Base-by-base conservation (phyloP, 805 yeast species). In the Scheffersomyces ergatensis region DNA sequence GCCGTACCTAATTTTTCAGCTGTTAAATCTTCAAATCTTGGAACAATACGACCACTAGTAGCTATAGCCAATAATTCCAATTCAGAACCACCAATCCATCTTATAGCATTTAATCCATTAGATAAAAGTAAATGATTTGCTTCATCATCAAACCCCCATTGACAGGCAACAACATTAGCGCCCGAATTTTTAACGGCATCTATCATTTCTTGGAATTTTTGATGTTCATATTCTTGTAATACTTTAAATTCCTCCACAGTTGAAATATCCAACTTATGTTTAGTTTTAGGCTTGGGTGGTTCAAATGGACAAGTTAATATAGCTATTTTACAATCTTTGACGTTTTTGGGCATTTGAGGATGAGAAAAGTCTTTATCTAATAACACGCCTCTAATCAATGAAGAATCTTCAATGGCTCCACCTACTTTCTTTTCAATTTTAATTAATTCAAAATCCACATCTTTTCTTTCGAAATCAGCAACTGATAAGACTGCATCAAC, bases 1-100 rank as follows among this genome's bases (percentile, higher is more conserved):
- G 98, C 97, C 26, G 70, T 68, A 45, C 99, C 99, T 48, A 93
- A 77, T 65, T 93, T 93, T 26, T 78, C 86, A 1, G 78, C 61
- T 3, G 85, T 65, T 53, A 93, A 75, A 63, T 93, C 99, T 68
- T 93, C 97, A 67, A 93, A 93, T 56, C 99, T 76, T 33, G 99
- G 97, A 33, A 93, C 99, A 54, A 93, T 93, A 57, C 96, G 83
- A 44, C 98, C 99, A 57, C 89, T 84, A 9, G 99, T 95, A 35
- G 98, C 97, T 63, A 93, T 92, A 26, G 99, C 99, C 57, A 95
- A 82, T 49, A 89, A 78, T 70, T 92, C 99, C 53, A 92, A 76
- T 57, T 92, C 99, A 39, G 95, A 88, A 33, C 98, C 99, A 46
- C 98, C 99, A 38, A 93, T 96, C 99, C 99, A 93, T 72, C 99